A percentile compares a stretch with the other conserved stretches of the same genome.
Conservation (phyloP, 208 protist genomes). For the Phytomonas sp. region DNA sequence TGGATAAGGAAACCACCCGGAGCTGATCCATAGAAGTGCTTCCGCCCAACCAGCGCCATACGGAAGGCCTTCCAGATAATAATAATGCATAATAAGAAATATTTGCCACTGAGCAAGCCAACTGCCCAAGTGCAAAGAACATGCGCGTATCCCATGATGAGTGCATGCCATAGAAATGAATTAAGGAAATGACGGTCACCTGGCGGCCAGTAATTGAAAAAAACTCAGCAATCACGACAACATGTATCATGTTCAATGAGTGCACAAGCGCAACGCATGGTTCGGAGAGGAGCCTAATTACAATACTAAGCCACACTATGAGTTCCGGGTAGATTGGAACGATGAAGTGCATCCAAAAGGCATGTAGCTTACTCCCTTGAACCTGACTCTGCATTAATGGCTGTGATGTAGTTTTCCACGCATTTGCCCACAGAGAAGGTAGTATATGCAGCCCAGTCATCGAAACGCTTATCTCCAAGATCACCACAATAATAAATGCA, state of each 20-base stretch:
- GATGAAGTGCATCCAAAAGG: neutral
- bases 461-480: conserved; percentile 17
- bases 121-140: conserved; percentile 44
- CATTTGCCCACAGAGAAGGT: neutral
- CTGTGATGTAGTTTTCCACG: neutral
- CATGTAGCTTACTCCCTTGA: neutral
- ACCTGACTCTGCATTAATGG: neutral
- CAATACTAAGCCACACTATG: conserved; percentile 30
- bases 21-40: conserved; percentile 20
- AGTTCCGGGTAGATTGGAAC: conserved; percentile 35
- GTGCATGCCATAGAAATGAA: conserved; percentile 13
- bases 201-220: conserved; percentile 40
- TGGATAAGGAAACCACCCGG: conserved; percentile 15
- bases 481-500: conserved; percentile 17
- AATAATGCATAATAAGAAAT: conserved; percentile 40
- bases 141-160: conserved; percentile 37
- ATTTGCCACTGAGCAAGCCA: conserved; percentile 40
- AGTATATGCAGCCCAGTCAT: neutral
- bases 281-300: conserved; percentile 38
- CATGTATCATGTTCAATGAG: conserved; percentile 50
- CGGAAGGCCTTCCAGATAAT: conserved; percentile 14
- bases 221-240: conserved; percentile 64
- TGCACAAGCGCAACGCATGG: conserved; percentile 61
- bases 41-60: conserved; percentile 21
- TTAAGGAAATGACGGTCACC: conserved; percentile 26